These are phyloP conservation scores for Grifola frondosa DNA, from an alignment of 1,284 basidiomycete genomes.

Conservation along the genomic window DNA sequence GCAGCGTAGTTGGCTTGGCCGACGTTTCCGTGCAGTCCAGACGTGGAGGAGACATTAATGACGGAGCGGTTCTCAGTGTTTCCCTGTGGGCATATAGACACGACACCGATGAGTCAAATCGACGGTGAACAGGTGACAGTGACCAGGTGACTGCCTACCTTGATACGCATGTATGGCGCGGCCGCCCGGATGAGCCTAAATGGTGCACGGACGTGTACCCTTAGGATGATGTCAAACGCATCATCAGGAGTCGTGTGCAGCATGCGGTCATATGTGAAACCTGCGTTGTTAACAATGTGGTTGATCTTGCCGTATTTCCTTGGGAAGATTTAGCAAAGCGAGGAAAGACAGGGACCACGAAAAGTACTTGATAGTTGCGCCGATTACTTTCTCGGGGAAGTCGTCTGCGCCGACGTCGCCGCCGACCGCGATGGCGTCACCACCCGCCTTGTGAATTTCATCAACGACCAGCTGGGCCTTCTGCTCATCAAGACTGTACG, in stretches of 20 bases:
- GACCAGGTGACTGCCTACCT: constrained; percentile 43
- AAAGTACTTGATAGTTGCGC: constrained; percentile 72
- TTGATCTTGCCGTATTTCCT: constrained; percentile 82
- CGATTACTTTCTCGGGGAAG: constrained; percentile 78
- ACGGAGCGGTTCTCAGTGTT: constrained; percentile 71
- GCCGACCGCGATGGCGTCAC: constrained; percentile 68
- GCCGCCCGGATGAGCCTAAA: constrained; percentile 84
- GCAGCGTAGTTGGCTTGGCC: constrained; percentile 85
- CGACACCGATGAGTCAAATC: not conserved
- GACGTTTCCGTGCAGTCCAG: constrained; percentile 80
- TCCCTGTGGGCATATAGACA: constrained; percentile 21
- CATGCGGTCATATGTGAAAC: constrained; percentile 90
- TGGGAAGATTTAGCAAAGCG: constrained; percentile 6
- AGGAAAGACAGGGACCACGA: not conserved
- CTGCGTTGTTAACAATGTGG: constrained; percentile 86
- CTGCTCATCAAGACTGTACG: constrained; percentile 60
- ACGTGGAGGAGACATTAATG: constrained; percentile 75
- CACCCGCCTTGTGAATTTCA: constrained; percentile 74
- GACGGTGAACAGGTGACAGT: not conserved
- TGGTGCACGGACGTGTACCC: constrained; percentile 80
- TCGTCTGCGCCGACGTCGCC: constrained; percentile 81
- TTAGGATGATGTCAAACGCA: constrained; percentile 78
- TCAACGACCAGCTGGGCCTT: constrained; percentile 66
- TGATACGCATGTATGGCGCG: constrained; percentile 82
- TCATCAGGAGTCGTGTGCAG: constrained; percentile 85